phyloP scores from a whole-genome alignment of 495 filamentous ascomycete genomes.

The Lophium mytilinum region DNA sequence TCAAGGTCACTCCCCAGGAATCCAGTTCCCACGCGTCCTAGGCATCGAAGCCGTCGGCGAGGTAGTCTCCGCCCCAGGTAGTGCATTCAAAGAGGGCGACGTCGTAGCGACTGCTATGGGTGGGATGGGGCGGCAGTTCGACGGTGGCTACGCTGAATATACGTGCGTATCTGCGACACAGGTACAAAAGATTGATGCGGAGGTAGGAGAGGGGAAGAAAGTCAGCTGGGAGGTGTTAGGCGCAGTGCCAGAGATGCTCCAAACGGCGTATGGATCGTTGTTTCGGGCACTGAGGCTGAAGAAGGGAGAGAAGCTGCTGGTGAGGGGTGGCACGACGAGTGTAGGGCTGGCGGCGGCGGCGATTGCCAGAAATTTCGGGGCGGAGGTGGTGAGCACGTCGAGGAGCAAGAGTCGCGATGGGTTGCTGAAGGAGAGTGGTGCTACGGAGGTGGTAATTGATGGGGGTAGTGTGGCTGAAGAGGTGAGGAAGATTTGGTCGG shows the following conservation, averaged over 20 bases:
- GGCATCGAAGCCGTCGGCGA: slow-evolving; percentile 47
- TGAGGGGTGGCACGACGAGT: slow-evolving; percentile 45
- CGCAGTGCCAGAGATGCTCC: slow-evolving; percentile 48
- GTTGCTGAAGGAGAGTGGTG: slow-evolving; percentile 36
- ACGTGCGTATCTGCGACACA: slow-evolving; percentile 39
- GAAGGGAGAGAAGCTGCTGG: slow-evolving; percentile 39
- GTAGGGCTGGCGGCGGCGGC: slow-evolving; percentile 43
- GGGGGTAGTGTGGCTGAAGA: slow-evolving; percentile 33
- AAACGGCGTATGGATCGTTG: slow-evolving; percentile 46
- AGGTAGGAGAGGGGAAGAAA: slow-evolving; percentile 18
- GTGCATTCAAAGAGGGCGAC: slow-evolving; percentile 36
- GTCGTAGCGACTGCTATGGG: slow-evolving; percentile 47
- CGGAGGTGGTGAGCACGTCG: slow-evolving; percentile 37
- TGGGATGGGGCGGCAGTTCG: slow-evolving; percentile 43
- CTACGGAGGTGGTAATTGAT: slow-evolving; percentile 39
- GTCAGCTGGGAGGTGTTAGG: slow-evolving; percentile 40
- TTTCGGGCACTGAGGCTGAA: slow-evolving; percentile 34
- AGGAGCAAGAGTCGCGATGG: slow-evolving; percentile 31
- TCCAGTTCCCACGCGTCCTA: slow-evolving; percentile 42
- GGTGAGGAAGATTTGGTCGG: slow-evolving; percentile 27
- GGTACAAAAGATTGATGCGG: slow-evolving; percentile 36
- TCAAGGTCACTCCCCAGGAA: slow-evolving; percentile 40
- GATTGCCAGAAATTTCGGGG: slow-evolving; percentile 40
- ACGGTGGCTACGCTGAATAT: slow-evolving; percentile 52
- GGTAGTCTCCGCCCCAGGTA: slow-evolving; percentile 36